Base-by-base conservation (phyloP, 805 yeast species). In the Candida hispaniensis region DNA sequence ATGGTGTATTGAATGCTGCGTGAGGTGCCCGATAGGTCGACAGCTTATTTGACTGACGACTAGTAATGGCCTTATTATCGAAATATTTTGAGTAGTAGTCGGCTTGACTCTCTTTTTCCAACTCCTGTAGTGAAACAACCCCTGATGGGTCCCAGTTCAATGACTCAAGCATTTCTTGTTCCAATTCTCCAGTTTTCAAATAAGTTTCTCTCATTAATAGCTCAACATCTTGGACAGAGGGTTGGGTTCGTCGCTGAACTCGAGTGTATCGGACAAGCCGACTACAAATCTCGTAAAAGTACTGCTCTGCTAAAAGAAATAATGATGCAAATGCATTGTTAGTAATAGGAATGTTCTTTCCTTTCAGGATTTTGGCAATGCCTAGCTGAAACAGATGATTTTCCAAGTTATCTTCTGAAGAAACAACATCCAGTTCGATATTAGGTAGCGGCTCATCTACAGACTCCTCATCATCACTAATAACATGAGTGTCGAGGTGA, bases 1-100 rank as follows among this genome's bases (percentile, higher is more conserved):
- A 85, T 5, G 59, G 50, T 0, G 93, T 93, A 6, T 81, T 66
- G 41, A 71, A 71, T 4, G 53, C 50, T 30, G 59, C 59, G 21
- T 54, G 44, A 16, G 54, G 50, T 14, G 62, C 58, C 1, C 58
- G 53, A 20, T 75, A 58, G 39, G 75, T 85, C 9, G 77, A 69
- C 15, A 80, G 61, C 30, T 66, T 60, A 3, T 71, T 62, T 3
- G 73, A 60, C 14, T 32, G 36, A n/a, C 28, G 15, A 7, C 28
- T 32, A 9, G 36, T 27, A 7, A 32, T 32, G 14, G 24, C 36
- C 16, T 28, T 18, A n/a, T 27, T 28, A 14, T 32, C 36, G 8
- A 32, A 32, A 9, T 32, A 32, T 10, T 28, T 27, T 3, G 36
- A 23, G 9, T 32, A 32, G 22, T 32, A 32, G 14, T 32, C 36